Conservation (phyloP, 306 rosid genomes). For the Rosa persica region DNA sequence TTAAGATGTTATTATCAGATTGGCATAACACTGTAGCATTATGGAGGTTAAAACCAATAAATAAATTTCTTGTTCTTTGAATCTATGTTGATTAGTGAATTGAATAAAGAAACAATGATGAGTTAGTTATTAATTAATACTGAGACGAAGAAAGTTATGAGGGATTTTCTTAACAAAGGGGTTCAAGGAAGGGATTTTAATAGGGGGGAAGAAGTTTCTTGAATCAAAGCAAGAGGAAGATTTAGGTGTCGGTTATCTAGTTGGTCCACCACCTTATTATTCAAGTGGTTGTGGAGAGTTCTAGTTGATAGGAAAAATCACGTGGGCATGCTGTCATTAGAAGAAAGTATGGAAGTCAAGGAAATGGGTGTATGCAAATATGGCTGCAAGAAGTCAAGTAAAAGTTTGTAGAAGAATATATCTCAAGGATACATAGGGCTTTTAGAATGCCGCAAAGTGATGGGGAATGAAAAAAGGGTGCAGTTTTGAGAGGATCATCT, state of each 20-base stretch:
- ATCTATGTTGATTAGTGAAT: not conserved
- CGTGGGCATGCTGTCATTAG: not conserved
- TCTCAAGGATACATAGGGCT: not conserved
- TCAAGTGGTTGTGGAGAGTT: not conserved
- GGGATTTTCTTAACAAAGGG: not conserved
- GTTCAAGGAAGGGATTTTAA: not conserved
- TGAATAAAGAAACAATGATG: not conserved
- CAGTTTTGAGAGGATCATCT: not conserved
- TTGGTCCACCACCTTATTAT: not conserved
- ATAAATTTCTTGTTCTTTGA: not conserved
- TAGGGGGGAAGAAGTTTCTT: not conserved
- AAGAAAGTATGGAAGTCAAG: not conserved
- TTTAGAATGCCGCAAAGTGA: not conserved
- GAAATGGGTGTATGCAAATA: not conserved
- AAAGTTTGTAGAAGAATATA: not conserved
- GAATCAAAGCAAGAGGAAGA: not conserved
- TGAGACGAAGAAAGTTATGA: not conserved
- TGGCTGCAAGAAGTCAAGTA: not conserved
- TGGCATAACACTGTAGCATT: not conserved
- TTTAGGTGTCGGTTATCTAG: not conserved
- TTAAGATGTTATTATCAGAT: slow-evolving; percentile 15
- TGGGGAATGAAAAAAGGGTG: not conserved
- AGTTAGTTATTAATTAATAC: not conserved
- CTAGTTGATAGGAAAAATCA: not conserved
- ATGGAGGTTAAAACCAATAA: slow-evolving; percentile 7